Percentiles rank a stretch among this genome's conserved stretches.
phyloP scores from a whole-genome alignment of 352 stramenopile genomes.

The Pilasporangium apinafurcum region DNA sequence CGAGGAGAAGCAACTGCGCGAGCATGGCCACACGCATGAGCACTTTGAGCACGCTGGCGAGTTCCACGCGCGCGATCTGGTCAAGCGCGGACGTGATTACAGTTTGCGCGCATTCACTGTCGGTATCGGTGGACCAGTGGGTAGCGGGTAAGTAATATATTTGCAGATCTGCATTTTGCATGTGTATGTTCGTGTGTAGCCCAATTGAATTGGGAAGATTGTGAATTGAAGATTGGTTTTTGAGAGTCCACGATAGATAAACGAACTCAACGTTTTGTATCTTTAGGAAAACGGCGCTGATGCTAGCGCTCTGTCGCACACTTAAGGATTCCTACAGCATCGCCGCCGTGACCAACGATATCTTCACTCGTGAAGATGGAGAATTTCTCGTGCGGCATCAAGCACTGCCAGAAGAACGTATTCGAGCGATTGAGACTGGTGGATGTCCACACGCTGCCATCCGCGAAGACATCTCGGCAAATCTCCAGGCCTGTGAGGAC shows the following conservation, averaged over 20 bases:
- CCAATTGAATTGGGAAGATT: too few relatives aligned
- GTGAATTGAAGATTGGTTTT: too few relatives aligned
- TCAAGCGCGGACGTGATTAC: slow-evolving; percentile 61
- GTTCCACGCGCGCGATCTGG: slow-evolving; percentile 61
- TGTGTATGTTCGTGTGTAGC: background rate
- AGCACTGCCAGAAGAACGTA: slow-evolving; percentile 87
- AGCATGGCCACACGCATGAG: slow-evolving; percentile 87
- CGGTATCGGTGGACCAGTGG: slow-evolving; percentile 95
- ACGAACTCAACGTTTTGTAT: background rate
- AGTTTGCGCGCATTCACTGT: slow-evolving; percentile 90
- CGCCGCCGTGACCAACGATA: slow-evolving; percentile 97
- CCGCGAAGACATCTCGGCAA: slow-evolving; percentile 96
- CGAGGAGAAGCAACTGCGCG: slow-evolving; percentile 69
- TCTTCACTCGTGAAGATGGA: slow-evolving; percentile 98
- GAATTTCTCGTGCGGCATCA: slow-evolving; percentile 96
- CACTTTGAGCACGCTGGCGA: slow-evolving; percentile 77
- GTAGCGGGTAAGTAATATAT: slow-evolving; percentile 45
- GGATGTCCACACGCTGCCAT: slow-evolving; percentile 97
- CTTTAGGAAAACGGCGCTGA: slow-evolving; percentile 93
- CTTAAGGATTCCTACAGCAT: slow-evolving; percentile 83
- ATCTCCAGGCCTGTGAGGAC: slow-evolving; percentile 94
- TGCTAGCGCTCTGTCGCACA: slow-evolving; percentile 88
- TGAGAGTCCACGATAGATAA: too few relatives aligned
- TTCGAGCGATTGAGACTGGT: slow-evolving; percentile 96
- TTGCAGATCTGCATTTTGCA: background rate